phyloP scores from a whole-genome alignment of 176 grass and related monocot genomes.

The Poa annua region DNA sequence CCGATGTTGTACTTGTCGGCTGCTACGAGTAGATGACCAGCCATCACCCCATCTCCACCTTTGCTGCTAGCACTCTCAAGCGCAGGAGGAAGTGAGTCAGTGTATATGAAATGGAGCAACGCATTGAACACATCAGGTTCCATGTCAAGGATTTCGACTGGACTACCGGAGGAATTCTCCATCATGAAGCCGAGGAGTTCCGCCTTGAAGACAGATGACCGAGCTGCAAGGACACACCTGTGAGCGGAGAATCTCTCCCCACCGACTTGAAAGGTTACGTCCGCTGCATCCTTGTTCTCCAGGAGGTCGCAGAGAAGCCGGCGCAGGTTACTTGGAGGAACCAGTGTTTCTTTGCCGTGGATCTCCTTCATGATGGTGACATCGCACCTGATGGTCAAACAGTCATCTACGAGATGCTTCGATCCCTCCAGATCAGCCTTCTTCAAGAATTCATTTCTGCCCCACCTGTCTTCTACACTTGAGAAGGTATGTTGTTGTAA shows the following conservation, averaged over 20 bases:
- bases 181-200: background rate
- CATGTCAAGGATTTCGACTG: background rate
- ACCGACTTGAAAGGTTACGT: background rate
- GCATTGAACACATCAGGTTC: background rate
- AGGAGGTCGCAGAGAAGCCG: background rate
- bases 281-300: background rate
- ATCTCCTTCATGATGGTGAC: background rate
- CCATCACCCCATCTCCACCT: background rate
- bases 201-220: background rate
- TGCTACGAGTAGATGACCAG: background rate
- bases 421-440: background rate
- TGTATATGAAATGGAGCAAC: conserved; percentile 1
- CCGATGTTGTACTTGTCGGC: background rate
- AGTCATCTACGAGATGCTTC: background rate
- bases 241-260: background rate
- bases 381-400: background rate
- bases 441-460: background rate
- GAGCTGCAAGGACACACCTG: background rate
- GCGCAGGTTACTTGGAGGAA: background rate
- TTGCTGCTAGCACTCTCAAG: background rate
- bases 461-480: no score
- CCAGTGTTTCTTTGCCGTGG: accelerated
- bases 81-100: background rate
- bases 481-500: background rate
- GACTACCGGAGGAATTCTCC: background rate